phyloP scores from a whole-genome alignment of 2,329 filamentous ascomycete species.

The Talaromyces sp. region DNA sequence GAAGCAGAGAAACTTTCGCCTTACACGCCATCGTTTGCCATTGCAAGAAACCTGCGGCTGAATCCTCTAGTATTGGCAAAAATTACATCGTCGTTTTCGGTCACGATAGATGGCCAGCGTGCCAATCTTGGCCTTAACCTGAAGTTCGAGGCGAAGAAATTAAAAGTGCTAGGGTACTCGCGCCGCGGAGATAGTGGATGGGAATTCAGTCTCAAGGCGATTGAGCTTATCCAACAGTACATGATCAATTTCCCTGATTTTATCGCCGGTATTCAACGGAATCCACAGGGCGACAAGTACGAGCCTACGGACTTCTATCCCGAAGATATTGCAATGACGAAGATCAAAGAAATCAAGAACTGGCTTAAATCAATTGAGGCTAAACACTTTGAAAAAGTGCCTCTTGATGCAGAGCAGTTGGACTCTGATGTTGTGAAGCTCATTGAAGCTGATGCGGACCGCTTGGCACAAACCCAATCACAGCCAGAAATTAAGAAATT shows the following conservation, averaged over 20 bases:
- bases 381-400: slow-evolving; percentile 91
- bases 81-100: slow-evolving; percentile 89
- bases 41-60: slow-evolving; percentile 74
- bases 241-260: slow-evolving; percentile 95
- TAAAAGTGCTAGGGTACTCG: slow-evolving; percentile 94
- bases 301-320: slow-evolving; percentile 82
- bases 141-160: slow-evolving; percentile 92
- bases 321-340: slow-evolving; percentile 63
- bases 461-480: slow-evolving; percentile 48
- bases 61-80: slow-evolving; percentile 89
- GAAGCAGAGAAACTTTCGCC: slow-evolving; percentile 65
- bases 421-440: slow-evolving; percentile 82
- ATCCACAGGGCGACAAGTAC: slow-evolving; percentile 80
- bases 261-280: slow-evolving; percentile 78
- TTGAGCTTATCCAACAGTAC: slow-evolving; percentile 76
- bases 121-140: slow-evolving; percentile 91
- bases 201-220: slow-evolving; percentile 87
- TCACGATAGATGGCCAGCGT: slow-evolving; percentile 73
- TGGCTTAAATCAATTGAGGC: slow-evolving; percentile 92
- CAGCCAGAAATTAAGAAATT: slow-evolving; percentile 63
- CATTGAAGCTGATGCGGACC: slow-evolving; percentile 72
- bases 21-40: slow-evolving; percentile 83
- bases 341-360: slow-evolving; percentile 86
- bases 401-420: slow-evolving; percentile 90
- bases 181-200: slow-evolving; percentile 80